Percentiles rank a stretch among this genome's conserved stretches.
phyloP scores from a whole-genome alignment of 2,329 filamentous ascomycete species.

The Coleophoma cylindrospora region DNA sequence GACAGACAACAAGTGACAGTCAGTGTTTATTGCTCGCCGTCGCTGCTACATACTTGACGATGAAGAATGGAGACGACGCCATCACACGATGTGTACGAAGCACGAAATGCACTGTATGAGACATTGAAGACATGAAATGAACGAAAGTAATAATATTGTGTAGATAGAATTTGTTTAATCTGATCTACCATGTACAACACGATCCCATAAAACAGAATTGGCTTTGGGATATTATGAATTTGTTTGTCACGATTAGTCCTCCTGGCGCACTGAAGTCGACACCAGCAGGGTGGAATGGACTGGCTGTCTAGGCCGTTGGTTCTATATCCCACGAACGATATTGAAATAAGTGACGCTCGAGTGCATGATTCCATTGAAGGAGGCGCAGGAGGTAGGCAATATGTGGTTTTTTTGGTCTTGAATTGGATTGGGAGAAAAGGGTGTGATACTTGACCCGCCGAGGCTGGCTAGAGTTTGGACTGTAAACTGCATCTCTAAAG shows the following conservation, averaged over 20 bases:
- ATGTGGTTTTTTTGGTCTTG: constrained; percentile 24
- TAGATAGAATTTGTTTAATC: too few species aligned
- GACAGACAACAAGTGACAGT: constrained; percentile 12
- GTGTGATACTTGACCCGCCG: too few species aligned
- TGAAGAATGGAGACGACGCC: too few species aligned
- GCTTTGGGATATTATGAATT: background rate
- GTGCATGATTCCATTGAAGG: constrained; percentile 19
- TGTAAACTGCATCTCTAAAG: too few species aligned
- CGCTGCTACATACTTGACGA: constrained; percentile 9
- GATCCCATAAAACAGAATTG: too few species aligned
- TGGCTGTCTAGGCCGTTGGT: constrained; percentile 31
- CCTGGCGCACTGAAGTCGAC: constrained; percentile 27
- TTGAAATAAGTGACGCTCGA: constrained; percentile 30
- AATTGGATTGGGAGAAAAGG: background rate
- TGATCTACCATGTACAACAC: too few species aligned
- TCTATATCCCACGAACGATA: constrained; percentile 32
- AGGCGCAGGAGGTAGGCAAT: constrained; percentile 31
- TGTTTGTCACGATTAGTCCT: constrained; percentile 33
- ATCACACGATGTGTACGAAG: too few species aligned
- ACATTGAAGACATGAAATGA: too few species aligned
- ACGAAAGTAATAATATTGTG: too few species aligned
- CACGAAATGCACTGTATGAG: too few species aligned
- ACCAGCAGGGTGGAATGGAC: constrained; percentile 32
- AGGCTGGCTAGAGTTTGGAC: too few species aligned
- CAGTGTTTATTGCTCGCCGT: constrained; percentile 15